Percentiles rank a stretch among this genome's conserved stretches.
phyloP scores from a whole-genome alignment of 108 stramenopile species.

The Pseudonitzschia multistriata region DNA sequence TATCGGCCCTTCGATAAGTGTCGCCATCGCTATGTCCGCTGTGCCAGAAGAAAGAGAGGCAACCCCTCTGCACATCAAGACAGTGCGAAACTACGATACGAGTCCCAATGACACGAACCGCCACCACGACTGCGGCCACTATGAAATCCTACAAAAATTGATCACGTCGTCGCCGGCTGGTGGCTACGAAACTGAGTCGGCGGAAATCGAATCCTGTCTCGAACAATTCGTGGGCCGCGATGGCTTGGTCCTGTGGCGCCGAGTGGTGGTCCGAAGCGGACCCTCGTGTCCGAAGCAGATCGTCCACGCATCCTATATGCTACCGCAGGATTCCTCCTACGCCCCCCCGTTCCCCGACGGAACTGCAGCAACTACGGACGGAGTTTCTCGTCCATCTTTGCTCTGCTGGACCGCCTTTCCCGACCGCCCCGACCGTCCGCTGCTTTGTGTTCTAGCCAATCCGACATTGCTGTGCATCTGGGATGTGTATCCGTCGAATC shows the following conservation, averaged over 20 bases:
- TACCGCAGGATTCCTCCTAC: constrained; percentile 12
- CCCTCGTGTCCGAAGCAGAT: constrained; percentile 21
- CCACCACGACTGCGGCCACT: constrained; percentile 13
- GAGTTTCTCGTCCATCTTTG: not conserved
- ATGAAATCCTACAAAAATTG: constrained; percentile 25
- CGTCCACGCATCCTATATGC: constrained; percentile 37
- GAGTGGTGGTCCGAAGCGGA: constrained; percentile 35
- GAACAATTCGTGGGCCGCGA: constrained; percentile 24
- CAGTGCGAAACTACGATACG: not conserved
- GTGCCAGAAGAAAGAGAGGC: not conserved
- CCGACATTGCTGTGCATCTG: constrained; percentile 56
- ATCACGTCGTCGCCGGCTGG: constrained; percentile 20
- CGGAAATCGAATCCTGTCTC: constrained; percentile 41
- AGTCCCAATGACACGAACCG: not conserved
- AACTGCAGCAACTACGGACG: not conserved
- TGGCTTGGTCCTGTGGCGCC: constrained; percentile 27
- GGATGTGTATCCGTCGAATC: constrained; percentile 52
- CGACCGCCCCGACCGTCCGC: constrained; percentile 37
- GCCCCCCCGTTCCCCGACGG: too few species aligned
- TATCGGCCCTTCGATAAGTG: too few species aligned
- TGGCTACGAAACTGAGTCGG: not conserved
- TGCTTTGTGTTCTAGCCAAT: constrained; percentile 66
- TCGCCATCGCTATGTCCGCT: not conserved
- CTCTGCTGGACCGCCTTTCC: constrained; percentile 76
- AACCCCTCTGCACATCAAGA: constrained; percentile 14